Base-by-base conservation (phyloP, 495 filamentous ascomycete species). In the Umbilicaria muhlenbergii region DNA sequence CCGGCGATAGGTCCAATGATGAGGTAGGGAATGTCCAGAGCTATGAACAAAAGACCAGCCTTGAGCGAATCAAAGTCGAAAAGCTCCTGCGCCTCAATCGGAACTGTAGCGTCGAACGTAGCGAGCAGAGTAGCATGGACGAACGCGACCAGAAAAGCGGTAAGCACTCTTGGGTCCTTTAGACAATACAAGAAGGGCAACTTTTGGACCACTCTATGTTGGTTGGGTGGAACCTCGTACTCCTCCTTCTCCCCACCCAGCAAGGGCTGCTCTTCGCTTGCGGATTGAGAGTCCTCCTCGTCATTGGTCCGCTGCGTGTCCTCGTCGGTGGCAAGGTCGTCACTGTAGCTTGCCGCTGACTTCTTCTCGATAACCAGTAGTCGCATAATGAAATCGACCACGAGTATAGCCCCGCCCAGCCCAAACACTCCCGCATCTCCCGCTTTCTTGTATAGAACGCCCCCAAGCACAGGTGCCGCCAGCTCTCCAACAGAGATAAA, bases 321-420 rank as follows among this genome's bases (percentile, higher is more conserved):
- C 34, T 32, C 41, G 11, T 39, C 38, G 5, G 36, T 51, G 19
- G 54, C 46, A 40, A 46, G 32, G 16, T 48, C 38, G 15, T 48
- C n/a, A 12, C 49, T 45, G n/a, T 48, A 55, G 13, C 38, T 36
- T 1, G 43, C 45, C 17, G 53, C 53, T 1, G 53, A 58, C 47
- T 71, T 74, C 61, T 81, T 81, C 57, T 82, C 79, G 35, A 83
- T 66, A 42, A 82, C 60, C 1, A 71, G 54, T 3, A 79, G 45
- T 6, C 79, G 67, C 71, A 81, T 72, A n/a, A 70, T 32, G 45
- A 81, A 70, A 60, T 84, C 79, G 10, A 82, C 28, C 2, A 47
- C 65, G 5, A 84, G 53, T 17, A 83, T 57, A 0, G 62, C 71
- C 45, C 72, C 69, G 4, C 68, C 71, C 38, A 81, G 57, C 5